phyloP scores from a whole-genome alignment of 78 protist genomes.

The Cavenderia fasciculata region DNA sequence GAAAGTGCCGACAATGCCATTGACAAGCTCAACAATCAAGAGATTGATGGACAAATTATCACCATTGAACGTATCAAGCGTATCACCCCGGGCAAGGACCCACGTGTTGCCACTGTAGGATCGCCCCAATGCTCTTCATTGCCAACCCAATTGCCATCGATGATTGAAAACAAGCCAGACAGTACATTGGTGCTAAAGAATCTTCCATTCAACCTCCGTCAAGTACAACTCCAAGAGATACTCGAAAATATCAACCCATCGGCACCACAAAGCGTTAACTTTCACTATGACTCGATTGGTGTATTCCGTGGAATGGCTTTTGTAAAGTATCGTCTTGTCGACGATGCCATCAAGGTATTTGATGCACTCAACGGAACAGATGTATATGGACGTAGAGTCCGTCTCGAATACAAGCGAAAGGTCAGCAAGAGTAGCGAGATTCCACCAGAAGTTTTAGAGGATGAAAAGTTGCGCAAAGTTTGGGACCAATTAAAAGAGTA shows the following conservation, averaged over 20 bases:
- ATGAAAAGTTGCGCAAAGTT: conserved; percentile 61
- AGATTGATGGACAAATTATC: conserved; percentile 61
- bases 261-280: conserved; percentile 69
- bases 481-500: conserved; percentile 73
- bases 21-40: conserved; percentile 27
- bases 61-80: conserved; percentile 48
- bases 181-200: conserved; percentile 71
- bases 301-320: conserved; percentile 83
- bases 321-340: conserved; percentile 73
- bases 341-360: conserved; percentile 68
- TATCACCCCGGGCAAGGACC: conserved; percentile 74
- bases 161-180: conserved; percentile 78
- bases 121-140: conserved; percentile 70
- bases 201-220: conserved; percentile 66
- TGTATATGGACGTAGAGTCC: conserved; percentile 66
- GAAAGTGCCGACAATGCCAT: conserved; percentile 70
- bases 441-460: conserved; percentile 70
- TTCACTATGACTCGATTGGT: conserved; percentile 74
- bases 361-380: conserved; percentile 80
- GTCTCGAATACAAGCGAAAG: conserved; percentile 75
- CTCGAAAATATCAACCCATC: conserved; percentile 66
- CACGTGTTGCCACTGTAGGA: conserved; percentile 51
- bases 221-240: conserved; percentile 78
- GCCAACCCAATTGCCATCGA: conserved; percentile 53
- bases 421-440: conserved; percentile 49